Base-by-base conservation (phyloP, 2,329 filamentous ascomycete species). In the Dactylonectria estremocensis region DNA sequence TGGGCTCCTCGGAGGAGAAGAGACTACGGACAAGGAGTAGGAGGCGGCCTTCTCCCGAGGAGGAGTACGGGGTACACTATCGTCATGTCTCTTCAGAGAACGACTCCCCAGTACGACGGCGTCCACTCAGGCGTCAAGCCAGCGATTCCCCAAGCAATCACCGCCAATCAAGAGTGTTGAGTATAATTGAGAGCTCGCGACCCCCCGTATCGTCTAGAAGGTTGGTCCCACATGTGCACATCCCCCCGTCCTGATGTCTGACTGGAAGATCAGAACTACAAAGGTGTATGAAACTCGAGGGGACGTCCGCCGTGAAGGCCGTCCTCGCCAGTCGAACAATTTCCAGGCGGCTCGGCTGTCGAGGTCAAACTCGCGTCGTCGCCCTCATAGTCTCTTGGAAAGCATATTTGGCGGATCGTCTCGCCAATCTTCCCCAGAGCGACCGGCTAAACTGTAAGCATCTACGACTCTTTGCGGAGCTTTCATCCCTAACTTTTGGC, bases 151-250 rank as follows among this genome's bases (percentile, higher is more conserved):
- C 78, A 45, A 78, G 74, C 53, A 72, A 75, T 37, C 74, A 71
- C 52, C 72, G 74, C 8, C 75, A 70, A 9, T 67, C 69, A 48
- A 71, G 76, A 43, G 69, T 74, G 2, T 55, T 74, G 1, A 78
- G 78, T 64, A 72, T 80, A 9, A 78, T 81, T 60, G 79, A 79
- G 49, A 73, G 75, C 49, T 79, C 80, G 48, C 74, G 80, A 10
- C 80, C 80, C 7, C 80, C 80, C 3, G 69, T 80, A 5, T 69
- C 79, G 7, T 79, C 79, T 7, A 75, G 77, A 64, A 79, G 77
- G 80, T 79, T 58, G 58, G 74, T 65, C 20, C 14, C 16, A 11
- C 50, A 10, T 49, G 52, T 60, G 50, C 10, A 40, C 13, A 33
- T 11, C 52, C 16, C 31, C n/a, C 46, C n/a, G 5, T 37, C 28